Base-by-base conservation (phyloP, 169 alveolate species). In the Eimeria necatrix region DNA sequence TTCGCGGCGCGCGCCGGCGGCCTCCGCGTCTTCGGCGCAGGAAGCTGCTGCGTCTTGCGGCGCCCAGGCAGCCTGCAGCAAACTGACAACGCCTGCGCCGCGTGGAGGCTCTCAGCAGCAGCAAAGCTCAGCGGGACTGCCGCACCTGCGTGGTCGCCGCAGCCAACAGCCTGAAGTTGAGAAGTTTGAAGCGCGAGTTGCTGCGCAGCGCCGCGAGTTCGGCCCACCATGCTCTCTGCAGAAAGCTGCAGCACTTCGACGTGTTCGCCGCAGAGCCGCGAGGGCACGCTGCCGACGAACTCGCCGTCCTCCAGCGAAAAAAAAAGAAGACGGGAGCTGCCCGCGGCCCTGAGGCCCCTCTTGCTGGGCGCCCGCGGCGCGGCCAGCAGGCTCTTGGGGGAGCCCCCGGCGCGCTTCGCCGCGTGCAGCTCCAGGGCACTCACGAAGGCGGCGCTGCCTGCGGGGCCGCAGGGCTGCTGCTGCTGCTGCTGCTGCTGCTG, bases 231-330 rank as follows among this genome's bases (percentile, higher is more conserved):
- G 68, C 56, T 83, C 8, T 83, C 91, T 26, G 91, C 91, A 83
- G 94, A 86, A 7, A 86, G 71, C 83, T 93, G 96, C 48, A 92
- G 92, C 4, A 92, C 95, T n/a, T 92, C 95, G 61, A 71, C 64
- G 12, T 71, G 32, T 14, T 92, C 56, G 22, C 95, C 95, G 74
- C 95, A 92, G 95, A 92, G 95, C 60, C 71, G 91, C 8, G 95
- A 71, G 20, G 95, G 74, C 52, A 92, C 76, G 51, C 91, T 81
- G 60, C 95, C 95, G 8, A 92, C 85, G 64, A 41, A 86, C 86
- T 92, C 80, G 61, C 95, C 95, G 61, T 80, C 92, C 48, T 80
- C 83, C 59, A 92, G 49, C 10, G 95, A 76, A 26, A 92, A 86
- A 74, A 92, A 92, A 53, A 53, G 89, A 26, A 90, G 61, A 53